Evolutionary conservation across 495 filamentous ascomycete genomes (phyloP), one percentile per base, ranked within the genome.

Genomic region (Xylona heveae): DNA sequence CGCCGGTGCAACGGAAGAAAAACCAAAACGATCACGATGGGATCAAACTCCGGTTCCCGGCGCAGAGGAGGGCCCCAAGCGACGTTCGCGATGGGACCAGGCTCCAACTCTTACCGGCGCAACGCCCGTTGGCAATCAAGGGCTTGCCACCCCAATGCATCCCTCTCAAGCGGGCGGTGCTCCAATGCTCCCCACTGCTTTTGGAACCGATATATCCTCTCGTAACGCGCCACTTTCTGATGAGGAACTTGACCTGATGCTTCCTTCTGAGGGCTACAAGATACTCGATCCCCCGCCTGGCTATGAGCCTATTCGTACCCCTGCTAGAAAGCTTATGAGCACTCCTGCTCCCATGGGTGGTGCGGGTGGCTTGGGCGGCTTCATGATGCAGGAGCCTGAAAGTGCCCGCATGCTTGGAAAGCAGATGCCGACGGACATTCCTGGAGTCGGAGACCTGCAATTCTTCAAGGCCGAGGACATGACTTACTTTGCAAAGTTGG

Each of bases 401-500:
- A 83, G 68, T 44, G 68, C 68, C 34, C 66, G 75, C 39, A 49
- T 76, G 19, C 64, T 84, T 43, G 81, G 85, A 37, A 93, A 92
- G 53, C 76, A 84, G 44, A 70, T 95, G 38, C 90, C 90, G 6
- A 92, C 83, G 3, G 88, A 94, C 50, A 94, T 99, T 36, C 84
- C 90, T 13, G 90, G 90, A 18, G 84, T 99, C 26, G 90, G 90
- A 33, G 90, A 99, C 48, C 59, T 99, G 24, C 84, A 93, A 39
- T 99, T 95, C 53, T 95, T 95, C 66, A 99, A 99, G 55, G 69
- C 81, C 6, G 88, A 94, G 54, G 90, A 99, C 59, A 95, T 94
- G 90, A 71, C 77, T 19, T 99, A 99, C 56, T 99, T 99, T 43
- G 85, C 88, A 33, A 99, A 95, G 60, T 64, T 99, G 14, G 82